Conservation (phyloP, 129 eudicot genomes). For the Centrapalus pauciflorus region DNA sequence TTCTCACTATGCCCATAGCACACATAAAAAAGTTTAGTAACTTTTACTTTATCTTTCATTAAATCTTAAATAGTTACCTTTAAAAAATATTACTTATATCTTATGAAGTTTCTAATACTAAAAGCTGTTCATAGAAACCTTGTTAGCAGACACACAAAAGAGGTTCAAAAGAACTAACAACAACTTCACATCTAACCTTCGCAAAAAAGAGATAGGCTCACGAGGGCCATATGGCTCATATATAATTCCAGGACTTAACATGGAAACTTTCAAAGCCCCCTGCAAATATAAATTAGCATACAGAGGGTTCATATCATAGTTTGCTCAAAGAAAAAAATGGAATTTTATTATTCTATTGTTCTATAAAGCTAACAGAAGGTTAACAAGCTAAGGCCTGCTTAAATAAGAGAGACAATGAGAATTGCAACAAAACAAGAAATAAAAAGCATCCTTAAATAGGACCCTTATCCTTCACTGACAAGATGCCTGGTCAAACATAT, state of each 20-base stretch:
- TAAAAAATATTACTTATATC: not conserved
- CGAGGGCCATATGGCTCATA: slow-evolving; percentile 94
- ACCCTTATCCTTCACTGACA: slow-evolving; percentile 3
- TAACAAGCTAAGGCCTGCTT: slow-evolving; percentile 4
- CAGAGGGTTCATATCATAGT: not conserved
- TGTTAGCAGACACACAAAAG: not conserved
- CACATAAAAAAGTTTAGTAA: not conserved
- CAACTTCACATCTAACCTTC: slow-evolving; percentile 48
- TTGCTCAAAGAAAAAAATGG: not conserved
- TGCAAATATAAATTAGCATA: slow-evolving; percentile 33
- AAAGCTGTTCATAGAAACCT: not conserved
- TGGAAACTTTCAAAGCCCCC: slow-evolving; percentile 70
- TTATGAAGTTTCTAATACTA: slow-evolving; percentile 1
- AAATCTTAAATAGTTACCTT: not conserved
- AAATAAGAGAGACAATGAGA: not conserved
- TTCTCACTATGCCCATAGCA: not conserved
- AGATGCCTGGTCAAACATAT: not conserved
- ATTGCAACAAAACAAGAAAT: not conserved
- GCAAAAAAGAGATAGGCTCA: slow-evolving; percentile 64
- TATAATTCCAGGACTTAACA: slow-evolving; percentile 85
- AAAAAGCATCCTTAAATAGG: not conserved
- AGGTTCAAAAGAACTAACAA: not conserved
- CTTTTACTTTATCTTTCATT: not conserved
- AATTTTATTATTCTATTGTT: not conserved
- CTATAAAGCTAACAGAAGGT: not conserved